Evolutionary conservation across 352 stramenopile genomes (phyloP), one percentile per base, ranked within the genome.

Genomic region (Phytophthora cactorum): DNA sequence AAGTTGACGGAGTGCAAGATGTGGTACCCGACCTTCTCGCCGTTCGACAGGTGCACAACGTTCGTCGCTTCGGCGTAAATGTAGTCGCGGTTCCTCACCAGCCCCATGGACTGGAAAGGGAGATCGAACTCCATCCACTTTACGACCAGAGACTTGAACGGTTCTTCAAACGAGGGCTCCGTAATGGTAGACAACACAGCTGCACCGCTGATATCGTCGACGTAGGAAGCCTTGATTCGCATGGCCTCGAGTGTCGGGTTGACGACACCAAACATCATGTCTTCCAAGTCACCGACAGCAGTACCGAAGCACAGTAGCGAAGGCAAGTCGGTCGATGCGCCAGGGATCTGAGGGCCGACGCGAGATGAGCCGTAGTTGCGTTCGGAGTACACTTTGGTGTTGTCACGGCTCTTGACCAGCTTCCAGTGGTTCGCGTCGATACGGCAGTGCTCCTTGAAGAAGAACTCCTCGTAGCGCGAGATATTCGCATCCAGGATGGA

Each of bases 251-350:
- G 58, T 17, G 78, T 88, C 27, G 76, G 65, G 69, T 84, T 79
- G 4, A 88, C 59, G 7, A 82, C 70, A 5, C 79, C 78, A 59
- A 85, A 91, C 67, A 91, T 75, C 61, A 88, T 70, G 59, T 81
- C 74, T 28, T 89, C 78, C 8, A 89, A 54, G 8, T 72, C 61
- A 32, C 68, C 79, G 2, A 66, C 34, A 2, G 84, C 66, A 14
- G 74, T 77, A 15, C 81, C 78, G 25, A 81, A 58, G 41, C 53
- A 68, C 14, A 78, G 39, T 6, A 81, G 55, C 29, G 68, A 75
- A 6, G 70, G 68, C 11, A 80, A 36, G 12, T 70, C 65, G 4
- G 58, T 31, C 22, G 69, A 70, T n/a, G 54, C 28, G 5, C 64
- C 51, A 1, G 65, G 46, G 28, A 56, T 59, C 27, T 69, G 63